phyloP scores from a whole-genome alignment of 345 rosid genomes.

The Salix caprea region DNA sequence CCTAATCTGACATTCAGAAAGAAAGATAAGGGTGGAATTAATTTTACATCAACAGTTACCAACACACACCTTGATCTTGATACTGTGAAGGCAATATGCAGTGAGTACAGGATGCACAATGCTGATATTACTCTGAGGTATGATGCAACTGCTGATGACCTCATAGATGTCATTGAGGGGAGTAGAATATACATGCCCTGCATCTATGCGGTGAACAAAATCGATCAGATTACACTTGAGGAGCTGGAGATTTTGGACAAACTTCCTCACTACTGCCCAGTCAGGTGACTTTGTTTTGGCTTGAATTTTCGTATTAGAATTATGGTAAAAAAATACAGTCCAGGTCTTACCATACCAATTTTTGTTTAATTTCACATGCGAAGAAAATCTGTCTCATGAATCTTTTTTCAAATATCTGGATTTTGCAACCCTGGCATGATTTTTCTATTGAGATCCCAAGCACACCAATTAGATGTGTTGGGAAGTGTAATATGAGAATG shows the following conservation, averaged over 20 bases:
- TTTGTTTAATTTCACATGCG: neutral
- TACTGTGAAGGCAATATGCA: slow-evolving; percentile 93
- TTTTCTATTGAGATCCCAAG: neutral
- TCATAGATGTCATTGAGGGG: slow-evolving; percentile 95
- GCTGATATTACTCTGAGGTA: slow-evolving; percentile 90
- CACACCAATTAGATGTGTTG: neutral
- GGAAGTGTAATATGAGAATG: neutral
- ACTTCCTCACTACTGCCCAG: slow-evolving; percentile 98
- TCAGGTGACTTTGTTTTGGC: slow-evolving; percentile 49
- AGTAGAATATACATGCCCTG: slow-evolving; percentile 97
- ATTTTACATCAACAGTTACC: slow-evolving; percentile 79
- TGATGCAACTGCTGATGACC: slow-evolving; percentile 99
- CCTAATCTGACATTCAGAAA: slow-evolving; percentile 95
- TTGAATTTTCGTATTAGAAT: neutral
- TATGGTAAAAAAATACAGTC: neutral
- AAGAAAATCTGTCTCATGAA: neutral
- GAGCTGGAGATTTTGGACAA: slow-evolving; percentile 94
- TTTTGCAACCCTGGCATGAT: neutral
- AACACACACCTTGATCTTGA: slow-evolving; percentile 87
- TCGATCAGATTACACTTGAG: slow-evolving; percentile 92
- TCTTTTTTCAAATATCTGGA: neutral
- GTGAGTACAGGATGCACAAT: slow-evolving; percentile 93
- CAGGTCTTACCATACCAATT: neutral
- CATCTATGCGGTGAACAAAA: slow-evolving; percentile 90
- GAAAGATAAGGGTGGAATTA: slow-evolving; percentile 98